Conservation (phyloP, 176 grass and related monocot species). For the Musa schizocarpa region DNA sequence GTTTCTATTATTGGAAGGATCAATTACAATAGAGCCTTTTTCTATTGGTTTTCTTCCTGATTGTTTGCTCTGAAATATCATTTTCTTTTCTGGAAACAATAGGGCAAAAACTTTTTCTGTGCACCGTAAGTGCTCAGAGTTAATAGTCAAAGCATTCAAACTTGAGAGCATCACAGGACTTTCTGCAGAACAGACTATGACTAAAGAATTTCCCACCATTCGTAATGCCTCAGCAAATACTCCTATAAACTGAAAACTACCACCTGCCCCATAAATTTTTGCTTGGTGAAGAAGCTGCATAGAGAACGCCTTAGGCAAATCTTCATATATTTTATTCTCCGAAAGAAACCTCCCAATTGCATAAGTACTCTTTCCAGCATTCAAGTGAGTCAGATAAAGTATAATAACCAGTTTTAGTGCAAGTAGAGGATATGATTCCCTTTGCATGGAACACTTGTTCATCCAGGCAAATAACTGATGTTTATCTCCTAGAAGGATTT, state of each 20-base stretch:
- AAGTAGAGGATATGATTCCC: conserved; percentile 6
- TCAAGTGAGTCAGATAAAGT: conserved; percentile 35
- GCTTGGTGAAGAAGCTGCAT: conserved; percentile 16
- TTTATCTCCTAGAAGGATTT: conserved; percentile 18
- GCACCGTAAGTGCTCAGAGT: conserved; percentile 25
- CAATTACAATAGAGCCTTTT: background rate
- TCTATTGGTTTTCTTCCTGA: background rate
- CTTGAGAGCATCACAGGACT: background rate
- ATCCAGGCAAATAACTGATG: conserved; percentile 21
- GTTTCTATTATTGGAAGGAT: background rate
- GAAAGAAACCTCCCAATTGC: conserved; percentile 24
- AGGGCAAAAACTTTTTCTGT: conserved; percentile 22
- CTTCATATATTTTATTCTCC: background rate
- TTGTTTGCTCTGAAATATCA: conserved; percentile 1
- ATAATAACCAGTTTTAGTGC: conserved; percentile 41
- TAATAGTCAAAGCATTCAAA: conserved; percentile 31
- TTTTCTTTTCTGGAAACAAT: conserved; percentile 28
- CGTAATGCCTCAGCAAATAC: conserved; percentile 48
- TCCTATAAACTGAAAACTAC: conserved; percentile 2
- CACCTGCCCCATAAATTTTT: background rate
- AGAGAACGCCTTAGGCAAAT: conserved; percentile 41
- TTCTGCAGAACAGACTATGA: conserved; percentile 36
- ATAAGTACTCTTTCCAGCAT: conserved; percentile 12
- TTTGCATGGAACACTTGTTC: conserved; percentile 11
- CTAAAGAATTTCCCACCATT: conserved; percentile 37